phyloP scores from a whole-genome alignment of 306 rosid genomes.

The Luffa aegyptiaca region DNA sequence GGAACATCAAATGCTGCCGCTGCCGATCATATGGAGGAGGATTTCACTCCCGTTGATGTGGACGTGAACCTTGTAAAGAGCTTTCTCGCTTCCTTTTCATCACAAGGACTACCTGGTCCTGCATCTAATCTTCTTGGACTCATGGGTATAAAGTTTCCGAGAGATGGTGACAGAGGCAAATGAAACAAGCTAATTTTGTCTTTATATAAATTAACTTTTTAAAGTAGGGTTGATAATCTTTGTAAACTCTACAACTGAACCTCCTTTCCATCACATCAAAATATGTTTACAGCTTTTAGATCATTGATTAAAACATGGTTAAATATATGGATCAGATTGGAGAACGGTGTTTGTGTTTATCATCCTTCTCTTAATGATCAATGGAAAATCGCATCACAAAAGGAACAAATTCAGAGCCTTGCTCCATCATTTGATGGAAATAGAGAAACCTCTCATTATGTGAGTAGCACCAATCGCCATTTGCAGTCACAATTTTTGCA shows the following conservation, averaged over 20 bases:
- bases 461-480: neutral
- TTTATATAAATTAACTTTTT: neutral
- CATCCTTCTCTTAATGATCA: neutral
- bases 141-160: conserved; percentile 79
- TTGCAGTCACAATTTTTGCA: neutral
- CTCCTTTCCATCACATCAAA: neutral
- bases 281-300: neutral
- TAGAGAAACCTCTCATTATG: neutral
- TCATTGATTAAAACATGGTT: neutral
- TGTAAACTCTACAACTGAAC: neutral
- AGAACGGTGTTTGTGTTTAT: neutral
- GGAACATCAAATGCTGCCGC: conserved; percentile 44
- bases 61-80: conserved; percentile 91
- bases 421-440: neutral
- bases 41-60: conserved; percentile 78
- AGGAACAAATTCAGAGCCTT: neutral
- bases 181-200: conserved; percentile 16
- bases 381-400: neutral
- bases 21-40: conserved; percentile 55
- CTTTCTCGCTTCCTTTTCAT: conserved; percentile 82
- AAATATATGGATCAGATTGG: neutral
- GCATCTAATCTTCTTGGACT: conserved; percentile 91
- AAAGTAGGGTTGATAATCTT: neutral
- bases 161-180: conserved; percentile 47
- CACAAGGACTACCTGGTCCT: conserved; percentile 99